These are phyloP conservation scores for Diaporthe ampelina DNA, from an alignment of 2,329 filamentous ascomycete genomes.

Conservation along the genomic window DNA sequence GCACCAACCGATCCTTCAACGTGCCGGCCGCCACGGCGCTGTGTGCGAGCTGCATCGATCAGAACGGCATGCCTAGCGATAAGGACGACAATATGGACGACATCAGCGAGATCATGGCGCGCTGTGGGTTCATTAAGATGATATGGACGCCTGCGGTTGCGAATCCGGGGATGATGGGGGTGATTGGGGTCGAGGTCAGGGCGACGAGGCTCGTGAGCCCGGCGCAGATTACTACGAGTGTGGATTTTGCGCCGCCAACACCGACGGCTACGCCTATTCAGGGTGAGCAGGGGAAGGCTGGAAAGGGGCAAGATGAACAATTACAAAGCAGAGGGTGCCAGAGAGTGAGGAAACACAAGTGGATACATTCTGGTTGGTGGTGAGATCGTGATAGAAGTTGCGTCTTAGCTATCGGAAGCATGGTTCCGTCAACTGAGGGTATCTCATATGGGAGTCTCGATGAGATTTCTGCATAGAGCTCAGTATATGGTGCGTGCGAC, in stretches of 20 bases:
- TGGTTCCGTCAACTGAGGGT: too few relatives aligned
- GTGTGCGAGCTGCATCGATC: constrained; percentile 22
- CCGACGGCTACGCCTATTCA: not conserved
- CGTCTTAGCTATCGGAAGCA: too few relatives aligned
- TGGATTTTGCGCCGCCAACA: constrained; percentile 6
- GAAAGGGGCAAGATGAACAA: too few relatives aligned
- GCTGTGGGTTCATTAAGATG: not conserved
- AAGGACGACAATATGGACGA: constrained; percentile 22
- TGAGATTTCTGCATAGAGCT: too few relatives aligned
- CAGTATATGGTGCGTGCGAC: too few relatives aligned
- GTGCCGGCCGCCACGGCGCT: constrained; percentile 7
- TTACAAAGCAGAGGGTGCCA: too few relatives aligned
- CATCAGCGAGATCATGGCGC: constrained; percentile 16
- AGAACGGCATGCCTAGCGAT: constrained; percentile 24
- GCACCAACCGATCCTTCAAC: constrained; percentile 15
- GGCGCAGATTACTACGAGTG: not conserved
- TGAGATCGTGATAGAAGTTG: too few relatives aligned
- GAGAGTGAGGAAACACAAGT: not conserved
- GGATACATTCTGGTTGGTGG: not conserved
- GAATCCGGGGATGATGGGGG: not conserved
- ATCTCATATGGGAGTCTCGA: too few relatives aligned
- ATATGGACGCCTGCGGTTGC: not conserved
- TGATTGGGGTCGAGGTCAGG: not conserved
- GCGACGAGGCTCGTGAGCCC: not conserved
- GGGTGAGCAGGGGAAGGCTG: too few relatives aligned